These are phyloP conservation scores for Oryza coarctata DNA, from an alignment of 176 grass and related monocot species.

Conservation along the genomic window DNA sequence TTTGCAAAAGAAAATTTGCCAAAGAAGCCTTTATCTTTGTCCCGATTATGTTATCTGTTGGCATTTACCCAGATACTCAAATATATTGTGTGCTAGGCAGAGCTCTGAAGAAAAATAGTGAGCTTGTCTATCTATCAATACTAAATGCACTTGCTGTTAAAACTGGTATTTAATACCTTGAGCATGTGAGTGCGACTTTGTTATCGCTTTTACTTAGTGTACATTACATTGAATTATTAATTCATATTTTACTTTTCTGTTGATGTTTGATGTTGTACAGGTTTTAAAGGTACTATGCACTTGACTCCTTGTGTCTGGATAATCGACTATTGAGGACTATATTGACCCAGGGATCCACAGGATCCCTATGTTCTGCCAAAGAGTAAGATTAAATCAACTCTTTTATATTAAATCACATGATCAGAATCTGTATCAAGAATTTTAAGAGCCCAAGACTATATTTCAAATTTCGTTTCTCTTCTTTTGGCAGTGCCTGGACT, in stretches of 20 bases:
- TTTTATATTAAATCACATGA: slow-evolving; percentile 6
- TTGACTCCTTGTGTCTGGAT: slow-evolving; percentile 14
- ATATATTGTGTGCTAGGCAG: slow-evolving; percentile 46
- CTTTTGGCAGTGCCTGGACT: background rate
- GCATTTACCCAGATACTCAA: slow-evolving; percentile 64
- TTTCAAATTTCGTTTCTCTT: background rate
- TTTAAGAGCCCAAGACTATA: background rate
- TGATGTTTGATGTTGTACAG: slow-evolving; percentile 20
- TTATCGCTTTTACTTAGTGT: background rate
- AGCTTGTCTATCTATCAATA: slow-evolving; percentile 43
- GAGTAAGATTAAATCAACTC: background rate
- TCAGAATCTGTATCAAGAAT: slow-evolving; percentile 2
- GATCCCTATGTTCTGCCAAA: slow-evolving; percentile 22
- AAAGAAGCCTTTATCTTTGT: slow-evolving; percentile 62
- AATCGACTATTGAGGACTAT: background rate
- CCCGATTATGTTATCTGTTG: slow-evolving; percentile 61
- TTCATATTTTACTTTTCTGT: slow-evolving; percentile 9
- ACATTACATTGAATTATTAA: background rate
- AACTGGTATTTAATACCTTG: slow-evolving; percentile 45
- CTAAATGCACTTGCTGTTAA: slow-evolving; percentile 70
- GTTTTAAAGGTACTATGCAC: slow-evolving; percentile 2
- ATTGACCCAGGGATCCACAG: background rate
- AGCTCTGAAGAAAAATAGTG: slow-evolving; percentile 53
- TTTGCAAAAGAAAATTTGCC: slow-evolving; percentile 71
- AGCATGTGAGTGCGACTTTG: slow-evolving; percentile 38